Conservation (phyloP, 306 rosid genomes). For the Lathyrus oleraceus region DNA sequence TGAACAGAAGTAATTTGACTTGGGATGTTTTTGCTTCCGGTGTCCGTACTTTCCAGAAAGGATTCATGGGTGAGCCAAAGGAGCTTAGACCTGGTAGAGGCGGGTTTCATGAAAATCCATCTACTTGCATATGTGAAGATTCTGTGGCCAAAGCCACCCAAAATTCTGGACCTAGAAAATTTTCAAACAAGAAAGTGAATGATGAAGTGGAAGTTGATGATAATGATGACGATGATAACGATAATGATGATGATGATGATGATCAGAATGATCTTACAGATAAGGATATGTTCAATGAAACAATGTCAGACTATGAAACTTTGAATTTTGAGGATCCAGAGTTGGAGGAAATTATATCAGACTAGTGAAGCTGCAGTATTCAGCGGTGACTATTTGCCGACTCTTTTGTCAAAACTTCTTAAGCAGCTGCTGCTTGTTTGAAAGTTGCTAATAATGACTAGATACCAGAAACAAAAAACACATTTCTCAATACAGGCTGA, state of each 20-base stretch:
- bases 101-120: constrained; percentile 94
- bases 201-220: constrained; percentile 55
- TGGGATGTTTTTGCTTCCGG: constrained; percentile 89
- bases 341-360: constrained; percentile 88
- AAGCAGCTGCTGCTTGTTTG: constrained; percentile 30
- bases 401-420: constrained; percentile 14
- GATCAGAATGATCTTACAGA: constrained; percentile 62
- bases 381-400: constrained; percentile 23
- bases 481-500: constrained; percentile 22
- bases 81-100: constrained; percentile 97
- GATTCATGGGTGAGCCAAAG: constrained; percentile 94
- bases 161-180: constrained; percentile 51
- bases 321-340: constrained; percentile 74
- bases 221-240: constrained; percentile 56
- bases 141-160: constrained; percentile 48
- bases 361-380: constrained; percentile 45
- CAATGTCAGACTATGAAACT: constrained; percentile 63
- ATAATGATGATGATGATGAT: constrained; percentile 62
- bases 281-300: constrained; percentile 52
- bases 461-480: constrained; percentile 21
- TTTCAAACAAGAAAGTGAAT: constrained; percentile 50
- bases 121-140: constrained; percentile 90
- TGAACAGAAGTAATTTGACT: constrained; percentile 68
- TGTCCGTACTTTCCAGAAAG: constrained; percentile 77
- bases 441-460: constrained; percentile 36